These are phyloP conservation scores for Teratosphaeria gauchensis DNA, from an alignment of 2,329 filamentous ascomycete species.

Conservation along the genomic window DNA sequence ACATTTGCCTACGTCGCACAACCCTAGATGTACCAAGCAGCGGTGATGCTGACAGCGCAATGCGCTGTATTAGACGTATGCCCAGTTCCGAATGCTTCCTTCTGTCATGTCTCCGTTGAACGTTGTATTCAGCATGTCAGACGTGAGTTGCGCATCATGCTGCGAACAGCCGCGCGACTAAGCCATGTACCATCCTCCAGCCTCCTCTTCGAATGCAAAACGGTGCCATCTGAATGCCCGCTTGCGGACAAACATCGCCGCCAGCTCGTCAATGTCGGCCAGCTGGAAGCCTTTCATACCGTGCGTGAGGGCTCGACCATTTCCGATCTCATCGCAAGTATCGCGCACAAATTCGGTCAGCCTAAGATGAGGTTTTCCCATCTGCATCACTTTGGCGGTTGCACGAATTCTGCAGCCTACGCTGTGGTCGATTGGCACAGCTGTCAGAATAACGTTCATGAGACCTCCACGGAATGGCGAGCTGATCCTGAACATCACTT, in stretches of 20 bases:
- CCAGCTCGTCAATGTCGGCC: not conserved
- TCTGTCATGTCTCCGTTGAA: no score
- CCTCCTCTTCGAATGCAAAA: no score
- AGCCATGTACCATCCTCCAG: no score
- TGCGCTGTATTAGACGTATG: no score
- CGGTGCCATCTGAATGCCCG: no score
- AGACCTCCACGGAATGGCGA: not conserved
- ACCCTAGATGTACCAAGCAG: no score
- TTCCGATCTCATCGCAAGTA: not conserved
- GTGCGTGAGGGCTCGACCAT: not conserved
- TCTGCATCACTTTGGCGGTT: not conserved
- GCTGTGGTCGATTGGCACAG: not conserved
- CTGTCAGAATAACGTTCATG: not conserved
- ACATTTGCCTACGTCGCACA: no score
- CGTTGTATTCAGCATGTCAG: no score
- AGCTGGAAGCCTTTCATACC: not conserved
- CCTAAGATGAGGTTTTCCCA: not conserved
- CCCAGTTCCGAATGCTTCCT: no score
- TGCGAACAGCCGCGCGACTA: no score
- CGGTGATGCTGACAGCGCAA: no score
- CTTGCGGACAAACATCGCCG: not conserved
- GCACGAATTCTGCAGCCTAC: not conserved
- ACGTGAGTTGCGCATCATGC: no score
- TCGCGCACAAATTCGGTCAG: not conserved
- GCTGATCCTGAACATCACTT: not conserved